Percentiles rank a stretch among this genome's conserved stretches.
phyloP scores from a whole-genome alignment of 2,329 filamentous ascomycete species.

The Arthrinium puccinioides region DNA sequence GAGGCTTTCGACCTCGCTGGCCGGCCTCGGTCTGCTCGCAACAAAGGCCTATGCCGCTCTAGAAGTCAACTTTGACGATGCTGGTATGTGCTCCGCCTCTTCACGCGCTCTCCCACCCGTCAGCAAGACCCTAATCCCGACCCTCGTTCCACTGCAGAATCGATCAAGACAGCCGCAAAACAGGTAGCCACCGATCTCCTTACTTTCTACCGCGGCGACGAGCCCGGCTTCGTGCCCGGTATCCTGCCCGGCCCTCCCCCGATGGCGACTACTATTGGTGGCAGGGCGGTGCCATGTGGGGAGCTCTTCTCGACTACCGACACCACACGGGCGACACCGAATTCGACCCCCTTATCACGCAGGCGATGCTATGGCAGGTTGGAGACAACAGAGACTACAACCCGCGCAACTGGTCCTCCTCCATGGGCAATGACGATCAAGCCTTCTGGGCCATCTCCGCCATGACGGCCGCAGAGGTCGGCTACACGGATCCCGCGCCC shows the following conservation, averaged over 20 bases:
- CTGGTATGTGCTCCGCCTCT: conserved; percentile 13
- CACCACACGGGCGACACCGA: conserved; percentile 56
- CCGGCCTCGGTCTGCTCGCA: conserved; percentile 16
- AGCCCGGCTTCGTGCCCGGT: conserved; percentile 44
- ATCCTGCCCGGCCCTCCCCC: conserved; percentile 48
- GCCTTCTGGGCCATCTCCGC: conserved; percentile 63
- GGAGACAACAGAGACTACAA: conserved; percentile 51
- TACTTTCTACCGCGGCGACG: conserved; percentile 42
- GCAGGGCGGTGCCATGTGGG: conserved; percentile 64
- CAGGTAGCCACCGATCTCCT: conserved; percentile 44
- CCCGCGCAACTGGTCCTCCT: conserved; percentile 51
- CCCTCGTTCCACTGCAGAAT: conserved; percentile 22
- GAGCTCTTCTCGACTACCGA: conserved; percentile 64
- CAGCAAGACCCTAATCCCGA: neutral
- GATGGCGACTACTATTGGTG: conserved; percentile 65
- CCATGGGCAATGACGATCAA: conserved; percentile 64
- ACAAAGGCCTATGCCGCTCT: conserved; percentile 16
- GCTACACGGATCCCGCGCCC: conserved; percentile 50
- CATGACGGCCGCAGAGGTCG: conserved; percentile 59
- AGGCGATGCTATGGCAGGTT: conserved; percentile 51
- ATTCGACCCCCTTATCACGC: conserved; percentile 52
- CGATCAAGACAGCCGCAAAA: conserved; percentile 37
- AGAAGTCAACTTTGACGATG: conserved; percentile 19
- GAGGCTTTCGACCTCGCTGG: conserved; percentile 14
- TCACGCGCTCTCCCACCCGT: neutral